A percentile compares a stretch with the other conserved stretches of the same genome.
These are phyloP conservation scores for Blastocystis sp. DNA, from an alignment of 352 stramenopile species.

Conservation along the genomic window DNA sequence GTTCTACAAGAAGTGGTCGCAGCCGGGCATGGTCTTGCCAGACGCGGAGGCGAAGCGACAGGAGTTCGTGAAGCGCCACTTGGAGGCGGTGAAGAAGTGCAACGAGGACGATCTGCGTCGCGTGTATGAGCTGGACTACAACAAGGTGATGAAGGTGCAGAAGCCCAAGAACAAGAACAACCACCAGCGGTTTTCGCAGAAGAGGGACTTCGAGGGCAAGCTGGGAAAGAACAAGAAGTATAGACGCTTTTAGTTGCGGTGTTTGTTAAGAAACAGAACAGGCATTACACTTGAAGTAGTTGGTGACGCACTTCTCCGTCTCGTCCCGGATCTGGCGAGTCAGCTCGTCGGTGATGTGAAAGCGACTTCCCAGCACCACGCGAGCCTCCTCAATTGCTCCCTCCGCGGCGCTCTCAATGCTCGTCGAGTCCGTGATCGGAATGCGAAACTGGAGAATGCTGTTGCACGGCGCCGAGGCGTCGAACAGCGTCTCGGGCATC, in stretches of 20 bases:
- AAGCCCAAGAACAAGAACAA: background rate
- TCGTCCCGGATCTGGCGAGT: background rate
- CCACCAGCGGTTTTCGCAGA: background rate
- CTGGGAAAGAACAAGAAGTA: background rate
- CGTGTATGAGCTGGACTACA: constrained; percentile 54
- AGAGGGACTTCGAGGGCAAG: background rate
- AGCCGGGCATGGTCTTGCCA: background rate
- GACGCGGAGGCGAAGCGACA: constrained; percentile 16
- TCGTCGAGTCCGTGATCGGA: background rate
- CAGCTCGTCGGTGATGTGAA: background rate
- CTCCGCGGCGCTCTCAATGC: background rate
- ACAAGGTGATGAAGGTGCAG: constrained; percentile 22
- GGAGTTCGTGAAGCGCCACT: constrained; percentile 13
- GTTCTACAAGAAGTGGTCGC: background rate
- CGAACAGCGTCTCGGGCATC: constrained; percentile 39
- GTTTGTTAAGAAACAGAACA: background rate
- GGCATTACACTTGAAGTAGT: constrained; percentile 12
- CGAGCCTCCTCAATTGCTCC: constrained; percentile 21
- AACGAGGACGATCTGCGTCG: constrained; percentile 3
- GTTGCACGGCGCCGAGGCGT: background rate
- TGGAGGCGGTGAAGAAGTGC: constrained; percentile 37
- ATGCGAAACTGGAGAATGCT: constrained; percentile 65
- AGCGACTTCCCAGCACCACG: constrained; percentile 24
- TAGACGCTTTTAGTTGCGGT: background rate
- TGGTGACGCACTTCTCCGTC: constrained; percentile 34